Percentiles rank a stretch among this genome's conserved stretches.
phyloP scores from a whole-genome alignment of 768 basidiomycete species.

The Termitomyces sp. region DNA sequence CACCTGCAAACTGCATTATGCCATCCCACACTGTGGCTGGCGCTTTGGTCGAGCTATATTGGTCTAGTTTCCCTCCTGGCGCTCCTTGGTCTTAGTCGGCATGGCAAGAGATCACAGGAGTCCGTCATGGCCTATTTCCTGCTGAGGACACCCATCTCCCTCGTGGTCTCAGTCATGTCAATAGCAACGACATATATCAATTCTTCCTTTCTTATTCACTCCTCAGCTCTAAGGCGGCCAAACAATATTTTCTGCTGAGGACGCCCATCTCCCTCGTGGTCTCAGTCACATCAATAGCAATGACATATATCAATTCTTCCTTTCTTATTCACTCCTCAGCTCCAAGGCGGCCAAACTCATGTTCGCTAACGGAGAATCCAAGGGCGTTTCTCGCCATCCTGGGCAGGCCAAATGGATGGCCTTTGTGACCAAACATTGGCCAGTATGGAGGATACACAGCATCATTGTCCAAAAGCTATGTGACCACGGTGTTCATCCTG shows the following conservation, averaged over 20 bases:
- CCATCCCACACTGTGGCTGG: constrained; percentile 9
- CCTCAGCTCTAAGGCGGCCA: neutral
- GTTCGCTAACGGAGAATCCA: neutral
- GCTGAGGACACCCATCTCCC: constrained; percentile 14
- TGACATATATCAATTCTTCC: constrained; percentile 12
- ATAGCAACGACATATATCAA: constrained; percentile 5
- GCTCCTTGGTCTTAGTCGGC: constrained; percentile 13
- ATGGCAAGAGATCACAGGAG: constrained; percentile 19
- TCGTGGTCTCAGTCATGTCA: constrained; percentile 7
- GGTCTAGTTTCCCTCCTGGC: neutral
- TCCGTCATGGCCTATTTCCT: constrained; percentile 19
- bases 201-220: constrained; percentile 13
- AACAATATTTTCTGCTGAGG: too few species aligned
- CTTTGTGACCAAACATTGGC: constrained; percentile 11
- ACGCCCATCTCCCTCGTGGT: too few species aligned
- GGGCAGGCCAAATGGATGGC: constrained; percentile 12
- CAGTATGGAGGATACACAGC: constrained; percentile 11
- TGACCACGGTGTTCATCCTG: constrained; percentile 10
- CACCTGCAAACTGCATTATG: neutral
- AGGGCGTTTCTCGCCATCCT: constrained; percentile 3
- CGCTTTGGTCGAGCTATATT: constrained; percentile 15
- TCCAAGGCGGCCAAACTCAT: neutral
- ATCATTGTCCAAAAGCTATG: constrained; percentile 7
- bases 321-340: neutral
- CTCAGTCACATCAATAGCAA: constrained; percentile 7